Evolutionary conservation across 1,284 basidiomycete genomes (phyloP).

Genomic region (Grifola frondosa): DNA sequence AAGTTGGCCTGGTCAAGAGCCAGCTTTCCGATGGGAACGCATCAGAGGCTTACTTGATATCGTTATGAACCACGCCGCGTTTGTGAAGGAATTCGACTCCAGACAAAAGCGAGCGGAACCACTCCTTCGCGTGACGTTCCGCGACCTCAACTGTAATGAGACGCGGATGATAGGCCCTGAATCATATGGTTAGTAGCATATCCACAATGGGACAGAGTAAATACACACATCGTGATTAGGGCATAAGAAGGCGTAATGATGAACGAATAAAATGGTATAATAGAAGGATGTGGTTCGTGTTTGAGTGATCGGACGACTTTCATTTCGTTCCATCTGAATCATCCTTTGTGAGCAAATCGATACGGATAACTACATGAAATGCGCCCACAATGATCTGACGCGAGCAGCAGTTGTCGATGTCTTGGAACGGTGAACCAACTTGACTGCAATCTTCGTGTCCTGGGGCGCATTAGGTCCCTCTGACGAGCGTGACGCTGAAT

Average conservation of each 20-base stretch:
- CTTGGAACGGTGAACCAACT: conserved; percentile 83
- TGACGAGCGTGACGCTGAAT: conserved; percentile 34
- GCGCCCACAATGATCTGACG: conserved; percentile 76
- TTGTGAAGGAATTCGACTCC: conserved; percentile 87
- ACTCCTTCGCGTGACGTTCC: conserved; percentile 73
- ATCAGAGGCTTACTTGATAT: conserved; percentile 75
- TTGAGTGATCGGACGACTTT: conserved; percentile 84
- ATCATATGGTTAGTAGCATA: conserved; percentile 9
- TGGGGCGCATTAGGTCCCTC: conserved; percentile 23
- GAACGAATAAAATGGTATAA: conserved; percentile 90
- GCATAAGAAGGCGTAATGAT: conserved; percentile 90
- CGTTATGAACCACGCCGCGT: conserved; percentile 89
- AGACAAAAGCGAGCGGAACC: conserved; percentile 85
- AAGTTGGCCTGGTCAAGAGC: not conserved
- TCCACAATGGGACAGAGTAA: not conserved
- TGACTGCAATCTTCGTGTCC: conserved; percentile 71
- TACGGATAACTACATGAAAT: not conserved
- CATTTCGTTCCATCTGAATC: conserved; percentile 87
- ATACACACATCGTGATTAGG: conserved; percentile 79
- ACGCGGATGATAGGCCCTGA: conserved; percentile 73
- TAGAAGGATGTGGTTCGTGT: conserved; percentile 81
- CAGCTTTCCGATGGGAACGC: not conserved
- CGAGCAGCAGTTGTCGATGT: conserved; percentile 81
- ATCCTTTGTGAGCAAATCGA: conserved; percentile 2
- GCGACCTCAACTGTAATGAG: conserved; percentile 83